A percentile compares a stretch with the other conserved stretches of the same genome.
phyloP scores from a whole-genome alignment of 1,139 yeast genomes.

The Petasospora fabianii region DNA sequence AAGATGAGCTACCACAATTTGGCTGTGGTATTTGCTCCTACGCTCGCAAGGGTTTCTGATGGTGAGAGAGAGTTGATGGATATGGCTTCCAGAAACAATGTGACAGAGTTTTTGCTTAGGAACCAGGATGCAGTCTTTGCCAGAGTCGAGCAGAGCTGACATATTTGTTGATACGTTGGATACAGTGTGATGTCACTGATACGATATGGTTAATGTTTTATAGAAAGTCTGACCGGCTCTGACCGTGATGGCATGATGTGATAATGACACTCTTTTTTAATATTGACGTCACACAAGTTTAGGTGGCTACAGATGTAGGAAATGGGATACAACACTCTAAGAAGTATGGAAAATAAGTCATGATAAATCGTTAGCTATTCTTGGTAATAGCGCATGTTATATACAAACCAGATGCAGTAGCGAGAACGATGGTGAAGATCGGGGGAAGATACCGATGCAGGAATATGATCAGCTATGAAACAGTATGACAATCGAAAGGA shows the following conservation, averaged over 20 bases:
- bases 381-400: too few species aligned
- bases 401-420: too few species aligned
- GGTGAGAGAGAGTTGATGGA: conserved; percentile 86
- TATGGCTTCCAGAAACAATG: conserved; percentile 77
- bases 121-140: conserved; percentile 44
- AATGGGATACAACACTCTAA: too few species aligned
- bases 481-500: not conserved
- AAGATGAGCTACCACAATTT: conserved; percentile 81
- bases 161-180: too few species aligned
- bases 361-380: too few species aligned
- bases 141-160: not conserved
- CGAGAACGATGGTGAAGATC: too few species aligned
- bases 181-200: too few species aligned
- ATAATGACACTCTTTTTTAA: not conserved
- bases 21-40: conserved; percentile 95
- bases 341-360: too few species aligned
- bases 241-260: not conserved
- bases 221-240: not conserved
- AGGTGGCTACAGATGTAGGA: too few species aligned
- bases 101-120: conserved; percentile 71
- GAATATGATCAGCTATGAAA: too few species aligned
- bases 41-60: conserved; percentile 73
- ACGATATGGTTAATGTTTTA: not conserved
- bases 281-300: too few species aligned
- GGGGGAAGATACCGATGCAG: too few species aligned